Base-by-base conservation (phyloP, 257 asterid genomes). In the Primulina eburnea region DNA sequence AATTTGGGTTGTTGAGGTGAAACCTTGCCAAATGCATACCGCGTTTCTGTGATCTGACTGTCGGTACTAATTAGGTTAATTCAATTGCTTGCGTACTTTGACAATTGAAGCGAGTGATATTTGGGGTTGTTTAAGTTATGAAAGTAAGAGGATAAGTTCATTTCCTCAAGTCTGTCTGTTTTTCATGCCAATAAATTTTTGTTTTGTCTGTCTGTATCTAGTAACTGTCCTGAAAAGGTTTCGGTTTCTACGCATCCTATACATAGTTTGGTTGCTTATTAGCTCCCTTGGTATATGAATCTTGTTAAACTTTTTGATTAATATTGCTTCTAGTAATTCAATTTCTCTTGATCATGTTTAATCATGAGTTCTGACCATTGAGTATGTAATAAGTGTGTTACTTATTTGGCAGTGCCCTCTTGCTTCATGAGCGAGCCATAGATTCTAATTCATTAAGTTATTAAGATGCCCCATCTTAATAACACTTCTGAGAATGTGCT, bases 391-490 rank as follows among this genome's bases (percentile, higher is more conserved):
- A 69, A 78, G 78, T 35, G 6, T 57, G 26, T 21, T 34, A 52
- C 73, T 52, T 52, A 65, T 56, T 66, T 8, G 10, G 58, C 73
- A 20, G 76, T 60, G 30, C 57, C 58, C 63, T 17, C 63, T 57
- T 33, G 53, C 55, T 65, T 64, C 43, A 56, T 43, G 82, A 78
- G 38, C 75, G 74, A 83, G 75, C 18, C 16, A 75, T 76, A 79
- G 76, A 62, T 32, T 43, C 47, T 63, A 21, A 64, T 14, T 47
- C 55, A 69, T 63, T 71, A 58, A 64, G 40, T 55, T 35, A 34
- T 60, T 32, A 56, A 79, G 72, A 88, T 85, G 92, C 71, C 70
- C 66, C 67, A 82, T 40, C 62, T 70, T 26, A 55, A 35, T 24
- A 79, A 78, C 61, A 84, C 81, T 32, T 20, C 65, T 53, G 79